Conservation (phyloP, 139 green algal species). For the Auxenochlorella protothecoides region DNA sequence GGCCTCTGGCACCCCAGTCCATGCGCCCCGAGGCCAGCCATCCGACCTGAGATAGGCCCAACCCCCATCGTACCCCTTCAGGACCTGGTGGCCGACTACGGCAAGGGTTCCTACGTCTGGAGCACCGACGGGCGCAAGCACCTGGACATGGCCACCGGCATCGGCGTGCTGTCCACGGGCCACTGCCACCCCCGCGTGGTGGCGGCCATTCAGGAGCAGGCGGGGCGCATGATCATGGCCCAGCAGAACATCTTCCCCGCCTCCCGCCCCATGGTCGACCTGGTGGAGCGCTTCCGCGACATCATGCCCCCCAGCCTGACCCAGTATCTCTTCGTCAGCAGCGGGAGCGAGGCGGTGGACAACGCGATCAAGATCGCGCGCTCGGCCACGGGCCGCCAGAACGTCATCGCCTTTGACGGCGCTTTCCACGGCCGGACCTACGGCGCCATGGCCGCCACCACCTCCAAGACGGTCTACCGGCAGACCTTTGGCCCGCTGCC, state of each 20-base stretch:
- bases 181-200: constrained; percentile 75
- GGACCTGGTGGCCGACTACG: constrained; percentile 50
- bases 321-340: constrained; percentile 57
- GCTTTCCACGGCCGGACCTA: constrained; percentile 71
- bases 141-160: constrained; percentile 66
- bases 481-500: constrained; percentile 62
- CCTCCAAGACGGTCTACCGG: constrained; percentile 64
- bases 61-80: constrained; percentile 23
- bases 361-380: constrained; percentile 79
- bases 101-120: constrained; percentile 49
- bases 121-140: constrained; percentile 48
- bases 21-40: background rate
- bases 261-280: constrained; percentile 20
- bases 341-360: constrained; percentile 68
- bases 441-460: constrained; percentile 70
- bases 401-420: constrained; percentile 73
- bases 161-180: constrained; percentile 63
- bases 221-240: constrained; percentile 52
- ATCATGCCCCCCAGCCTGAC: constrained; percentile 43
- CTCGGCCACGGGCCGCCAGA: constrained; percentile 50
- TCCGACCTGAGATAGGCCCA: background rate
- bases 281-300: constrained; percentile 40
- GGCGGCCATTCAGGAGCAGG: constrained; percentile 63
- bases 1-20: background rate
- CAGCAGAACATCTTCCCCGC: constrained; percentile 71